A percentile compares a stretch with the other conserved stretches of the same genome.
phyloP scores from a whole-genome alignment of 352 stramenopile species.

The Pythium folliculosum region DNA sequence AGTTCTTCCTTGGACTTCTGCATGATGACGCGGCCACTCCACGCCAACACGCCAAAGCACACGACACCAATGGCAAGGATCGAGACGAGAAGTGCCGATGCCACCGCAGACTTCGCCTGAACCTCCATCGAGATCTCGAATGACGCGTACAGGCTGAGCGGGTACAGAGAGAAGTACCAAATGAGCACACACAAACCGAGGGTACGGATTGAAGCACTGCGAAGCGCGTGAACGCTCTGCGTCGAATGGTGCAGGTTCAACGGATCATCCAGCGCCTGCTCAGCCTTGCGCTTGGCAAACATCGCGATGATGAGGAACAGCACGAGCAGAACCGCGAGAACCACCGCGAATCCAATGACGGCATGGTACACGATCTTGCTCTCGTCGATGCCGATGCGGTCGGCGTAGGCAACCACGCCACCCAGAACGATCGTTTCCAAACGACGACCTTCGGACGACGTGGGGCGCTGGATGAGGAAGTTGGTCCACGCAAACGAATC shows the following conservation, averaged over 20 bases:
- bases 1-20: conserved; percentile 60
- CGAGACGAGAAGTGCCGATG: conserved; percentile 31
- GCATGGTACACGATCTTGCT: conserved; percentile 47
- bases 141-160: conserved; percentile 54
- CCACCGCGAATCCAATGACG: conserved; percentile 46
- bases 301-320: conserved; percentile 49
- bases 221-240: conserved; percentile 44
- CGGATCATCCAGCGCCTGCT: conserved; percentile 24
- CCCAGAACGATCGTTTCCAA: conserved; percentile 43
- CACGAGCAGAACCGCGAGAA: conserved; percentile 37
- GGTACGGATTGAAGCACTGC: conserved; percentile 61
- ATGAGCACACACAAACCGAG: conserved; percentile 64
- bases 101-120: conserved; percentile 26
- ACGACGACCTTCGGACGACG: conserved; percentile 36
- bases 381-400: conserved; percentile 57
- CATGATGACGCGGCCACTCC: conserved; percentile 54
- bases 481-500: conserved; percentile 74
- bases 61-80: conserved; percentile 50
- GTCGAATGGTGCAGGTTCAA: conserved; percentile 24
- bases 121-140: conserved; percentile 77
- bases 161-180: conserved; percentile 64
- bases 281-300: conserved; percentile 46
- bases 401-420: conserved; percentile 55
- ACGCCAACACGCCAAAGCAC: conserved; percentile 30
- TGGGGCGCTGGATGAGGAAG: conserved; percentile 44